A percentile compares a stretch with the other conserved stretches of the same genome.
Conservation (phyloP, 176 grass and related monocot genomes). For the Sorghum bicolor region Sorghum_bicolor_NCBIv3 NC_012872.2:57091001-57091500, state of each 20-base stretch:
- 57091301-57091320: neutral
- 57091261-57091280: neutral
- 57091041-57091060: neutral
- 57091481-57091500: conserved; percentile 68
- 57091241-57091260: too few species aligned
- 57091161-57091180: too few species aligned
- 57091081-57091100: neutral
- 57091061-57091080: too few species aligned
- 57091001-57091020: neutral
- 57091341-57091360: conserved; percentile 64
- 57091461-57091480: conserved; percentile 43
- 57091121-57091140: too few species aligned
- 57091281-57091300: neutral
- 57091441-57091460: conserved; percentile 59
- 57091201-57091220: too few species aligned
- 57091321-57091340: neutral
- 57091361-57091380: conserved; percentile 49
- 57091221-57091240: too few species aligned
- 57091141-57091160: too few species aligned
- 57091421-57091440: conserved; percentile 75
- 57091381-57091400: conserved; percentile 65
- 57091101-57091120: neutral
- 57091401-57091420: conserved; percentile 67
- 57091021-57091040: neutral
- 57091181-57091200: too few species aligned